Conservation (phyloP, 257 asterid species). For the Cordia subcordata region DNA sequence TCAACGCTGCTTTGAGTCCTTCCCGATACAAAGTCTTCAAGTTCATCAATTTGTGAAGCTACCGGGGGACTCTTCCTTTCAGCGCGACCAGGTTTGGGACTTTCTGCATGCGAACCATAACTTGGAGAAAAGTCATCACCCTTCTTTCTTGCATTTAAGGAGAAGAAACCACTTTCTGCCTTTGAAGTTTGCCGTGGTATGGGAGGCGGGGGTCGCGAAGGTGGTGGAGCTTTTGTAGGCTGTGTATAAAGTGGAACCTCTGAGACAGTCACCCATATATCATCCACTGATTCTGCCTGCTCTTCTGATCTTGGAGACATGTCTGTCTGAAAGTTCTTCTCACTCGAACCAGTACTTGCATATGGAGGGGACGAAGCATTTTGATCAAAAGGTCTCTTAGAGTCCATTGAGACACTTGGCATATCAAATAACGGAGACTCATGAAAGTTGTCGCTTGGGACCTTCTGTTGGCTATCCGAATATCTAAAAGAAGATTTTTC, state of each 20-base stretch:
- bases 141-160: conserved; percentile 59
- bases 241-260: conserved; percentile 93
- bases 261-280: conserved; percentile 80
- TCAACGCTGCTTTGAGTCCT: conserved; percentile 39
- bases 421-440: conserved; percentile 73
- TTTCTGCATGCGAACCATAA: conserved; percentile 48
- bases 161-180: conserved; percentile 42
- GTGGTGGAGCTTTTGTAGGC: conserved; percentile 93
- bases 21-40: conserved; percentile 84
- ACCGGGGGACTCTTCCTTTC: conserved; percentile 50
- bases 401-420: conserved; percentile 54
- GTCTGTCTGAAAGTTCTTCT: conserved; percentile 40
- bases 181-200: conserved; percentile 56
- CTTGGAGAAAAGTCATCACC: conserved; percentile 48
- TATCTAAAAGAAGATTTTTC: conserved; percentile 40
- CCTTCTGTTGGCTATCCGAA: conserved; percentile 51
- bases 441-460: conserved; percentile 44
- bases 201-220: conserved; percentile 96
- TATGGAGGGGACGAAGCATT: conserved; percentile 41
- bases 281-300: conserved; percentile 46
- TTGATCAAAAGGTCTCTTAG: conserved; percentile 48
- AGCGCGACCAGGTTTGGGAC: conserved; percentile 42
- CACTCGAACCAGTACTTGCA: conserved; percentile 8
- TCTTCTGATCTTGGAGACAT: conserved; percentile 46
- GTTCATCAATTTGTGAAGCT: conserved; percentile 79